These are phyloP conservation scores for Debaryomyces nepalensis DNA, from an alignment of 1,139 yeast genomes.

Conservation along the genomic window DNA sequence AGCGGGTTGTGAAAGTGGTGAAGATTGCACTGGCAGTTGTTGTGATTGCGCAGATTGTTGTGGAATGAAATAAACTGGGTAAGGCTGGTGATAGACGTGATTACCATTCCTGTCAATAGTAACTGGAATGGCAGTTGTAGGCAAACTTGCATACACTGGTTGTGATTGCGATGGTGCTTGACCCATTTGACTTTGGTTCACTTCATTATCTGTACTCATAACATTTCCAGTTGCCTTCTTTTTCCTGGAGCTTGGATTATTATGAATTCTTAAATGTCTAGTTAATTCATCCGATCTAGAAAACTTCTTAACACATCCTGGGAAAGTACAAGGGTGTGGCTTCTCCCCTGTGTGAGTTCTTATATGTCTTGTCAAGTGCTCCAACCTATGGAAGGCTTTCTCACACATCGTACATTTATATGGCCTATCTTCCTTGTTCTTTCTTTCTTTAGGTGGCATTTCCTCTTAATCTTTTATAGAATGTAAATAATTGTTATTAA, in stretches of 20 bases:
- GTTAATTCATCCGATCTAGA: conserved; percentile 72
- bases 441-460: conserved; percentile 24
- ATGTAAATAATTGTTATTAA: not conserved
- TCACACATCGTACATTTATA: conserved; percentile 64
- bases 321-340: conserved; percentile 72
- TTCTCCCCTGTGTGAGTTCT: conserved; percentile 75
- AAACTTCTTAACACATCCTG: conserved; percentile 69
- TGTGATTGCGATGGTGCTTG: conserved; percentile 18
- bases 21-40: conserved; percentile 4
- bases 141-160: conserved; percentile 15
- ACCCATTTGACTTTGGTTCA: not conserved
- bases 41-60: conserved; percentile 19
- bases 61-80: conserved; percentile 43
- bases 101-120: conserved; percentile 42
- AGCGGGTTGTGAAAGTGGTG: conserved; percentile 16
- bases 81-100: conserved; percentile 38
- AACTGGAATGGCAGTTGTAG: conserved; percentile 31
- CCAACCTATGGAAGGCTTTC: conserved; percentile 65
- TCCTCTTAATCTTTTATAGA: not conserved
- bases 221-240: conserved; percentile 26
- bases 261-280: conserved; percentile 67
- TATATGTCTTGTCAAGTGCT: conserved; percentile 74
- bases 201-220: conserved; percentile 3
- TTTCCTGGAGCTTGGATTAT: conserved; percentile 52
- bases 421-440: conserved; percentile 43